These are phyloP conservation scores for Capniomyces stellatus DNA, from an alignment of 371 early-diverging fungal genomes.

Conservation along the genomic window DNA sequence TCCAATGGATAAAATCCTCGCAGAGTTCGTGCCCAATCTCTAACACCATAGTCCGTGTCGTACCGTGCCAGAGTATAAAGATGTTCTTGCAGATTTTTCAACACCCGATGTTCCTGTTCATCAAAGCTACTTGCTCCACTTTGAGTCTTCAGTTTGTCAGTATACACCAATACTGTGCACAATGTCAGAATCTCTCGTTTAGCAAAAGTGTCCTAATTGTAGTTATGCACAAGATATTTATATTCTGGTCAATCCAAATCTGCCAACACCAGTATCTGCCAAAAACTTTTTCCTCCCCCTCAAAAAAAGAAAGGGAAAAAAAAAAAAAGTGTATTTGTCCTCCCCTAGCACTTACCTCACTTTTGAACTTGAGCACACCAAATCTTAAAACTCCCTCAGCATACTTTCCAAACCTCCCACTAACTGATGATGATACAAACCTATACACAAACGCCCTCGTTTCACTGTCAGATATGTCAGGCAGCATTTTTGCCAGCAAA, in stretches of 20 bases:
- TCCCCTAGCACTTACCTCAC: no score
- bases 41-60: slow-evolving; percentile 70
- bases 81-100: slow-evolving; percentile 38
- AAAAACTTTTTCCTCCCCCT: no score
- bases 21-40: slow-evolving; percentile 77
- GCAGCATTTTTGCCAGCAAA: not conserved
- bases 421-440: not conserved
- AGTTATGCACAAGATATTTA: not conserved
- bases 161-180: not conserved
- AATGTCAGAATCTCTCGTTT: slow-evolving; percentile 3
- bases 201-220: not conserved
- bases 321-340: no score
- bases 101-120: not conserved
- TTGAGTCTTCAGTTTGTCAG: not conserved
- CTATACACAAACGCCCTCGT: not conserved
- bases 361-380: slow-evolving; percentile 46
- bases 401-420: slow-evolving; percentile 19
- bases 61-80: slow-evolving; percentile 69
- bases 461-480: not conserved
- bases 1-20: no score
- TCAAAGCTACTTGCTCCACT: not conserved
- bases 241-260: not conserved
- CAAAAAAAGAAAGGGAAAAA: no score
- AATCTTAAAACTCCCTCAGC: slow-evolving; percentile 71
- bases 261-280: no score